Evolutionary conservation across 106 monocot genomes (phyloP).

Genomic region (Narthecium ossifragum): DNA sequence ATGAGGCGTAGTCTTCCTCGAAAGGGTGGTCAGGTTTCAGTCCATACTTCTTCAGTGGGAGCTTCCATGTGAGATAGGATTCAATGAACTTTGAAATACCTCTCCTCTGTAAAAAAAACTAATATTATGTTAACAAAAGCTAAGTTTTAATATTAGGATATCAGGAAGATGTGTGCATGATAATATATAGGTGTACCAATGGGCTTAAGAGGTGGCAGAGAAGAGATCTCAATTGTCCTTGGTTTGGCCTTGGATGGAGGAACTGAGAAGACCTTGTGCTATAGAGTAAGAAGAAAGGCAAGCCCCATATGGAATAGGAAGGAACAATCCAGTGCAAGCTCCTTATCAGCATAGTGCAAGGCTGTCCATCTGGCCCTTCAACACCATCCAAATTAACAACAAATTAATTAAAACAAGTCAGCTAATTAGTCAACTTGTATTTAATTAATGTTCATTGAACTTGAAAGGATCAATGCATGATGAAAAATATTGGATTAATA

Average conservation of each 20-base stretch:
- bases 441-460: too few relatives aligned
- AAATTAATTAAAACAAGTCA: too few relatives aligned
- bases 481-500: too few relatives aligned
- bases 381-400: background rate
- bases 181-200: slow-evolving; percentile 43
- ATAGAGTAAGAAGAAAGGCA: slow-evolving; percentile 58
- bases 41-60: slow-evolving; percentile 67
- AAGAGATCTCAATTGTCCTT: slow-evolving; percentile 40
- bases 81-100: slow-evolving; percentile 75
- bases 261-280: slow-evolving; percentile 53
- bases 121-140: too few relatives aligned
- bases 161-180: background rate
- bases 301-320: slow-evolving; percentile 67
- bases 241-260: slow-evolving; percentile 47
- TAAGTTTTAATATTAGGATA: background rate
- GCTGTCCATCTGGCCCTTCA: slow-evolving; percentile 45
- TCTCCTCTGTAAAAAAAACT: slow-evolving; percentile 30
- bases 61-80: slow-evolving; percentile 68
- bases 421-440: too few relatives aligned
- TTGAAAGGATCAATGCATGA: too few relatives aligned
- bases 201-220: slow-evolving; percentile 40
- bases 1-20: slow-evolving; percentile 74
- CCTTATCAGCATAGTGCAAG: slow-evolving; percentile 72
- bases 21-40: slow-evolving; percentile 71
- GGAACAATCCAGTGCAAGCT: slow-evolving; percentile 67